phyloP scores from a whole-genome alignment of 176 grass and related monocot genomes.

The Themeda triandra region DNA sequence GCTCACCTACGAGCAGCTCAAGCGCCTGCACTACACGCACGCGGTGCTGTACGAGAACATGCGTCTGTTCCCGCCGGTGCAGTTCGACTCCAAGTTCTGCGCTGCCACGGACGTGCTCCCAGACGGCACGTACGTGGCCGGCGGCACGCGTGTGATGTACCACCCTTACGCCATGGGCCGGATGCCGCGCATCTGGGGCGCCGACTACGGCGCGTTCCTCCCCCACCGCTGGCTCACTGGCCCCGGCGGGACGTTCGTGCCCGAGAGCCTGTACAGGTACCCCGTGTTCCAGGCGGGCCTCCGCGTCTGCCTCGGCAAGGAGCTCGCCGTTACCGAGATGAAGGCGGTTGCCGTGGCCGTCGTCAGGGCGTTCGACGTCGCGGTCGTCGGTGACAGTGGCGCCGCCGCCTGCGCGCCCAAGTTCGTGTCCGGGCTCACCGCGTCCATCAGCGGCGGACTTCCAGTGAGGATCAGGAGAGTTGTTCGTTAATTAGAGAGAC shows the following conservation, averaged over 20 bases:
- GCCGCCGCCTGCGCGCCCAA: constrained; percentile 9
- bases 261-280: constrained; percentile 63
- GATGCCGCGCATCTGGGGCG: constrained; percentile 72
- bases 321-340: constrained; percentile 78
- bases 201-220: constrained; percentile 52
- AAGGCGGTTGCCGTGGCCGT: constrained; percentile 58
- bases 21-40: constrained; percentile 36
- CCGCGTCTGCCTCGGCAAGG: constrained; percentile 79
- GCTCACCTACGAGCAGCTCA: constrained; percentile 30
- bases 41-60: constrained; percentile 70
- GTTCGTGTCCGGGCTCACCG: constrained; percentile 58
- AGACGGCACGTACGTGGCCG: constrained; percentile 57
- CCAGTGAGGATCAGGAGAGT: constrained; percentile 44
- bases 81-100: constrained; percentile 88
- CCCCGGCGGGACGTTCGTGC: constrained; percentile 33
- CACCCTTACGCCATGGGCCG: constrained; percentile 82
- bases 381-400: constrained; percentile 30
- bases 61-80: constrained; percentile 70
- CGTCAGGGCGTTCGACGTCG: constrained; percentile 49
- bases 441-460: constrained; percentile 62
- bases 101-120: constrained; percentile 53
- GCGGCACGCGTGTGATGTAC: constrained; percentile 50
- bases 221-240: constrained; percentile 72
- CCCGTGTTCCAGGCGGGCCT: constrained; percentile 78
- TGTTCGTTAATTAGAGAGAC: background rate